Evolutionary conservation across 1,284 basidiomycete genomes (phyloP).

Genomic region (Ceratobasidium sp.): DNA sequence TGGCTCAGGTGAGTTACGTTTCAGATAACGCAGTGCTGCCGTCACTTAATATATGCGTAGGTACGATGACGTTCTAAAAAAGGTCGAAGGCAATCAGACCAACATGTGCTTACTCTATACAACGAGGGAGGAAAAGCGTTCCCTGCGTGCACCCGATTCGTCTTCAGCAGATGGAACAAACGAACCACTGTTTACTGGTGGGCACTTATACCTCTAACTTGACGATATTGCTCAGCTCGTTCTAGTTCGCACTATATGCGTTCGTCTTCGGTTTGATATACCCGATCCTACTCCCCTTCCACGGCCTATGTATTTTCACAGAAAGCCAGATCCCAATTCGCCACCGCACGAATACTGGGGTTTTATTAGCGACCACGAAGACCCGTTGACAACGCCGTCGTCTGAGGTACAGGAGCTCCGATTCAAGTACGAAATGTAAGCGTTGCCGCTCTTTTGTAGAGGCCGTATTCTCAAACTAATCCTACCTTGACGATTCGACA

Average conservation of each 20-base stretch:
- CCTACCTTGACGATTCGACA: not conserved
- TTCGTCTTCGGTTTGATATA: constrained; percentile 23
- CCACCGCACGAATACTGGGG: constrained; percentile 28
- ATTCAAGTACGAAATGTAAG: constrained; percentile 25
- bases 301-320: constrained; percentile 15
- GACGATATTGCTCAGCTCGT: not conserved
- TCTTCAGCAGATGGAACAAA: too few relatives aligned
- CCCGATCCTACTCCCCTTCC: not conserved
- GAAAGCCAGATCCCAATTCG: not conserved
- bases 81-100: not conserved
- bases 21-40: not conserved
- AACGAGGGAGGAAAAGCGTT: not conserved
- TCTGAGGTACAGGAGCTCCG: constrained; percentile 1
- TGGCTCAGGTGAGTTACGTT: constrained; percentile 22
- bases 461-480: not conserved
- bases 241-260: constrained; percentile 24
- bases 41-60: not conserved
- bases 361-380: constrained; percentile 25
- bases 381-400: constrained; percentile 9
- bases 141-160: not conserved
- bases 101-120: constrained; percentile 23
- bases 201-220: not conserved
- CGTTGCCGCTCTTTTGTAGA: not conserved
- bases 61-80: constrained; percentile 10
- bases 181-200: constrained; percentile 12